Conservation (phyloP, 1,139 yeast genomes). For the Suhomyces anneliseae region DNA sequence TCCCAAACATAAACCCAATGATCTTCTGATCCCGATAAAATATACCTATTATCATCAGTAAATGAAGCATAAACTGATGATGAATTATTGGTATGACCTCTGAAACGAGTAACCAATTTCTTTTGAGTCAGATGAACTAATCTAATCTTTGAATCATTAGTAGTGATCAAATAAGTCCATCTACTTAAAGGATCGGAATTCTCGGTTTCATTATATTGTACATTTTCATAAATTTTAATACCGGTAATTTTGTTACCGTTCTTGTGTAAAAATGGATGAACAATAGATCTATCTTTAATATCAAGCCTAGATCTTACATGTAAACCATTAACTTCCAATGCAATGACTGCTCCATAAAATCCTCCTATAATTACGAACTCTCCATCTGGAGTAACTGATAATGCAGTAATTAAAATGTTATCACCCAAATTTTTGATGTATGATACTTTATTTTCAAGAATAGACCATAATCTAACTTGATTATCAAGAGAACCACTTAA, state of each 20-base stretch:
- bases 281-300: conserved; percentile 32
- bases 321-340: conserved; percentile 67
- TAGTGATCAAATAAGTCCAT: conserved; percentile 55
- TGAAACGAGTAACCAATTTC: conserved; percentile 63
- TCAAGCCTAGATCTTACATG: conserved; percentile 57
- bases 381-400: conserved; percentile 72
- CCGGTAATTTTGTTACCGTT: conserved; percentile 45
- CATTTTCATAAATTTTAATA: conserved; percentile 32
- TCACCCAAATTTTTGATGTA: conserved; percentile 43
- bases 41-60: conserved; percentile 53
- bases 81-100: conserved; percentile 69
- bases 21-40: conserved; percentile 65
- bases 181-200: conserved; percentile 19
- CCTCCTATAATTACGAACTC: conserved; percentile 72
- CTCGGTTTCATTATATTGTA: conserved; percentile 11
- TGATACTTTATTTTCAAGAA: conserved; percentile 55
- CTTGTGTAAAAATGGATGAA: conserved; percentile 27
- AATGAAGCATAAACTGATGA: conserved; percentile 71
- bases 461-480: conserved; percentile 78
- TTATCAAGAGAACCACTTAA: conserved; percentile 82
- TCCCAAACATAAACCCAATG: conserved; percentile 76
- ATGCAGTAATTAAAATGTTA: conserved; percentile 67
- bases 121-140: conserved; percentile 58
- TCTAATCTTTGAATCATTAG: conserved; percentile 80
- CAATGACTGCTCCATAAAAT: conserved; percentile 68